phyloP scores from a whole-genome alignment of 371 early-diverging fungal species.

The Mucor lusitanicus region DNA sequence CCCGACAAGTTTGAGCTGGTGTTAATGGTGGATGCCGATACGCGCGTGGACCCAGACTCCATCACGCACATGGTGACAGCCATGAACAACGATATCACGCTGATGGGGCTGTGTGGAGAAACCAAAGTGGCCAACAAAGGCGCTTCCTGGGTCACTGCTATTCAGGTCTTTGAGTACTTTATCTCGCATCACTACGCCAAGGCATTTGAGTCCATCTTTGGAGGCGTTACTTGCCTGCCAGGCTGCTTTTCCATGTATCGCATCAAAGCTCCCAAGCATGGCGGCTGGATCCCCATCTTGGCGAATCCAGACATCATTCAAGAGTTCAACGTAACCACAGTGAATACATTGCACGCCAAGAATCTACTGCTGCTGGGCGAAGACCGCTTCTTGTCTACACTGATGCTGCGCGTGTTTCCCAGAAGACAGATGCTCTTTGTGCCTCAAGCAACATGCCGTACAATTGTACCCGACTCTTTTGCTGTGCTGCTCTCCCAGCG shows the following conservation, averaged over 20 bases:
- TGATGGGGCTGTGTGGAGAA: constrained; percentile 89
- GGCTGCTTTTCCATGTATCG: constrained; percentile 96
- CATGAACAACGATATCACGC: constrained; percentile 75
- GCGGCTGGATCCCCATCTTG: constrained; percentile 74
- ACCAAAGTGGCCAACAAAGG: constrained; percentile 87
- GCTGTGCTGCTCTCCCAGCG: constrained; percentile 80
- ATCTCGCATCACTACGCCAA: constrained; percentile 93
- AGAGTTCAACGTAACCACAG: constrained; percentile 85
- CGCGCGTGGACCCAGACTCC: constrained; percentile 76
- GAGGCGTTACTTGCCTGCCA: constrained; percentile 96
- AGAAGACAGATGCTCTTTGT: constrained; percentile 89
- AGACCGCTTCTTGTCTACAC: constrained; percentile 93
- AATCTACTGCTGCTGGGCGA: constrained; percentile 93
- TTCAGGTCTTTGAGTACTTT: constrained; percentile 97
- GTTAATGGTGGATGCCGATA: constrained; percentile 94
- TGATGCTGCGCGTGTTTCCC: constrained; percentile 93
- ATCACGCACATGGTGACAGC: constrained; percentile 75
- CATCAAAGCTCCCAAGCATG: constrained; percentile 67
- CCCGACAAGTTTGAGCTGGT: constrained; percentile 83
- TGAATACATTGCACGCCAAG: constrained; percentile 93
- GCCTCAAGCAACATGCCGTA: constrained; percentile 85
- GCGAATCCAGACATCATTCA: constrained; percentile 87
- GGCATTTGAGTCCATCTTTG: constrained; percentile 94
- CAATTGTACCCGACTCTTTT: constrained; percentile 81
- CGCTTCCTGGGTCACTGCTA: constrained; percentile 86